Base-by-base conservation (phyloP, 2,329 filamentous ascomycete species). In the Lasiodiplodia theobromae region DNA sequence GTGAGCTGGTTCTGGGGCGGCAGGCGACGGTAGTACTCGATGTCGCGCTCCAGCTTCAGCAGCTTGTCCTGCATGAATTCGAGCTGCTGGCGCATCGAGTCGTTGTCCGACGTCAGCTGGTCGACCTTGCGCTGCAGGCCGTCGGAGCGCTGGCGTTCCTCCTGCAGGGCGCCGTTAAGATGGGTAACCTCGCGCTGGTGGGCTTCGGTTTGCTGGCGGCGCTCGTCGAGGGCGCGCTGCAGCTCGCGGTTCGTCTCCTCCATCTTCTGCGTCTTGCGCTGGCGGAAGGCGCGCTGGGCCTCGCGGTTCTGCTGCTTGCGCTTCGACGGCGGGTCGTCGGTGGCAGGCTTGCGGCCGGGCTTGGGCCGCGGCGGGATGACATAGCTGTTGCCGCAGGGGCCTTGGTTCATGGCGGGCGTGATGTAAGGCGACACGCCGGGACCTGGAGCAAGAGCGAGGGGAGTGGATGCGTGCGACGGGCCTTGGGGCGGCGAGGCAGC, bases 241-340 rank as follows among this genome's bases (percentile, higher is more conserved):
- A 78, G 71, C 66, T 77, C 73, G 31, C 69, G 67, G 70, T 86
- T 83, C 56, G 88, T 80, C 71, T 87, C 94, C 49, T 91, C 90
- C 7, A 97, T 92, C 49, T 93, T 91, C 28, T 93, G 92, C 2
- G 93, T 93, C 71, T 95, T 88, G 69, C 95, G 87, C 81, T 97
- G 94, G 40, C 95, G 88, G 80, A 98, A 98, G 1, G 92, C 93
- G 69, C 95, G 86, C 82, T 98, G 95, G 3, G 95, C 95, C 57
- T 93, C 92, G 70, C 96, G 88, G 79, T 98, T 98, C 82, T 98
- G 96, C 1, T 93, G 92, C 84, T 97, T 96, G 72, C 96, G 89
- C 83, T 97, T 97, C 53, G 94, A 97, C 1, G 92, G 92, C 16
- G 94, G 94, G 65, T 94, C 96, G 77, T 97, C 94, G 44, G 93